phyloP scores from a whole-genome alignment of 1,284 basidiomycete species.

The Earliella scabrosa region DNA sequence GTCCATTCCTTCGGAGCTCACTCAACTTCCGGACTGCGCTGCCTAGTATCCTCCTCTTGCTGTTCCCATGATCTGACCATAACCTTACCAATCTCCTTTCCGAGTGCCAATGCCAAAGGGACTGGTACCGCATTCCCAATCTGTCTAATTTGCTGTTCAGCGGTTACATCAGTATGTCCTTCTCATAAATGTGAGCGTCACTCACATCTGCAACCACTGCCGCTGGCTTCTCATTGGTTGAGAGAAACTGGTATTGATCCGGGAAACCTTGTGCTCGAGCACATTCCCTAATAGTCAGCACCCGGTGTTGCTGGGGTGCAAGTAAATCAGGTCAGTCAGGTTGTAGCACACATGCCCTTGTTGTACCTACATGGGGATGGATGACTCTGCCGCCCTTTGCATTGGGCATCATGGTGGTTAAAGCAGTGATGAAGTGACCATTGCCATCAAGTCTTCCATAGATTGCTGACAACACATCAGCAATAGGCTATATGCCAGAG shows the following conservation, averaged over 20 bases:
- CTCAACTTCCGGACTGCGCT: slow-evolving; percentile 49
- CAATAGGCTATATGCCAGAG: no score
- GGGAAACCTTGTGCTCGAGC: slow-evolving; percentile 78
- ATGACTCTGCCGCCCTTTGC: slow-evolving; percentile 54
- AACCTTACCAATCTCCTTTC: slow-evolving; percentile 57
- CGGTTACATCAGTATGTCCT: no score
- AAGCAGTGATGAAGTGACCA: slow-evolving; percentile 58
- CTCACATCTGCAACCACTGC: slow-evolving; percentile 51
- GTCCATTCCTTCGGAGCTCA: neutral
- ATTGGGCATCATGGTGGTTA: slow-evolving; percentile 56
- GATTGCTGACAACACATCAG: slow-evolving; percentile 39
- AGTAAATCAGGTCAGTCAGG: no score
- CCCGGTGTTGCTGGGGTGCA: slow-evolving; percentile 74
- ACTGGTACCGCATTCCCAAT: slow-evolving; percentile 79
- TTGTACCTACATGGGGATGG: slow-evolving; percentile 58
- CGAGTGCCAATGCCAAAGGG: slow-evolving; percentile 64
- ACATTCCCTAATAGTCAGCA: slow-evolving; percentile 64
- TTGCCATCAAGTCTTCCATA: slow-evolving; percentile 57
- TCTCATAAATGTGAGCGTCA: neutral
- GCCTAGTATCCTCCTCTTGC: slow-evolving; percentile 38
- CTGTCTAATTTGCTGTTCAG: slow-evolving; percentile 63
- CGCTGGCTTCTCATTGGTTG: slow-evolving; percentile 40
- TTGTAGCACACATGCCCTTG: no score
- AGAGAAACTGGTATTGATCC: slow-evolving; percentile 62
- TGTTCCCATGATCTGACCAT: slow-evolving; percentile 47